Evolutionary conservation across 768 basidiomycete genomes (phyloP).

Genomic region (Lactifluus piperatus): DNA sequence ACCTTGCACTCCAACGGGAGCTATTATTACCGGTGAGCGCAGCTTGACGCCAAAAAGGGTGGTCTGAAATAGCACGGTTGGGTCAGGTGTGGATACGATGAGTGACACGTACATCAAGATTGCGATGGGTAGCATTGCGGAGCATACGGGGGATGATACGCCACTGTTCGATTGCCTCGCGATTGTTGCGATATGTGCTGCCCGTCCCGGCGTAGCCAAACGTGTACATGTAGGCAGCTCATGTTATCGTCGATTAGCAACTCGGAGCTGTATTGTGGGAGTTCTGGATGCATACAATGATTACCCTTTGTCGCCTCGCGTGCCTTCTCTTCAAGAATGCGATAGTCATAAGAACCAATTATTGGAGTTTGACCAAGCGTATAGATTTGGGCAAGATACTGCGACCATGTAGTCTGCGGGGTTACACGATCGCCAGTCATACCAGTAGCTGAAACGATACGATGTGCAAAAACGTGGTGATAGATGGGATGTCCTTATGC

Average conservation of each 20-base stretch:
- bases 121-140: constrained; percentile 46
- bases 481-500: too few relatives aligned
- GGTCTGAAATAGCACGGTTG: constrained; percentile 34
- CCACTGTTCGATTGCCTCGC: constrained; percentile 52
- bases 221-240: constrained; percentile 68
- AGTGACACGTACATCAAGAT: constrained; percentile 39
- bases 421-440: neutral
- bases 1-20: constrained; percentile 65
- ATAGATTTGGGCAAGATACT: neutral
- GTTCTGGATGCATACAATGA: constrained; percentile 33
- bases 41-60: constrained; percentile 63
- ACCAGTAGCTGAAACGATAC: neutral
- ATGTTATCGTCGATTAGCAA: neutral
- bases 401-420: constrained; percentile 9
- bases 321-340: constrained; percentile 60
- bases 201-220: constrained; percentile 68
- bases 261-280: neutral
- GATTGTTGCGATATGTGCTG: constrained; percentile 60
- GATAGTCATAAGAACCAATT: constrained; percentile 50
- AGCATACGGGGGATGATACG: constrained; percentile 80
- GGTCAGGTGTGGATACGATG: neutral
- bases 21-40: constrained; percentile 53
- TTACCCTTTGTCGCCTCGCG: constrained; percentile 51
- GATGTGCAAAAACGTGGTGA: too few relatives aligned
- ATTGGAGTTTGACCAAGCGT: neutral